Evolutionary conservation across 2,329 filamentous ascomycete genomes (phyloP).

Genomic region (Aspergillus alliaceus): DNA sequence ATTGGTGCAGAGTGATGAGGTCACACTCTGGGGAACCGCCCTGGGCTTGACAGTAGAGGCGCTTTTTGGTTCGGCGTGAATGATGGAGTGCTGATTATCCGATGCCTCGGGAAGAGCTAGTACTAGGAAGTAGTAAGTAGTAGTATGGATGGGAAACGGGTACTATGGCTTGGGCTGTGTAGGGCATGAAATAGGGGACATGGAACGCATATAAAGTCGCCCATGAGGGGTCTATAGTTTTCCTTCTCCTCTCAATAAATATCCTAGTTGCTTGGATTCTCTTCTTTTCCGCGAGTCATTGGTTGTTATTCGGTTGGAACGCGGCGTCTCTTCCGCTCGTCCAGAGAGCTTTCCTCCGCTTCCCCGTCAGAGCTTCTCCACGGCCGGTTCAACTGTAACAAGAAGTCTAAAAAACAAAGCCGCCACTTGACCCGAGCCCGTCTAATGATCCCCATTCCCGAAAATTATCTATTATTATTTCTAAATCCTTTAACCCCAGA

Average conservation of each 20-base stretch:
- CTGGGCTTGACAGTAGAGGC: neutral
- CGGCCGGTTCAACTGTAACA: constrained; percentile 6
- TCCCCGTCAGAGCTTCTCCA: constrained; percentile 35
- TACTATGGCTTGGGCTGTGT: too few relatives aligned
- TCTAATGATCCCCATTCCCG: constrained; percentile 22
- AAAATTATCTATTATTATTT: constrained; percentile 14
- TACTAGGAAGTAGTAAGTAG: too few relatives aligned
- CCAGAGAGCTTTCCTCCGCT: constrained; percentile 34
- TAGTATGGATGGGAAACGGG: too few relatives aligned
- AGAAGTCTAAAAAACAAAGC: constrained; percentile 16
- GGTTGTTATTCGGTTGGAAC: neutral
- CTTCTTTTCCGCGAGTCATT: constrained; percentile 4
- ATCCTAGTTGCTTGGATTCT: neutral
- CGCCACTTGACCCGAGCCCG: constrained; percentile 24
- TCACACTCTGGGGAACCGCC: constrained; percentile 8
- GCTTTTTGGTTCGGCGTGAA: too few relatives aligned
- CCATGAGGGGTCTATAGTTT: neutral
- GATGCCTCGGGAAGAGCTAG: constrained; percentile 3
- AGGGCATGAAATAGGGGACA: neutral
- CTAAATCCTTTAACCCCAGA: constrained; percentile 9
- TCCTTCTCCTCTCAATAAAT: neutral
- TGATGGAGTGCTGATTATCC: too few relatives aligned
- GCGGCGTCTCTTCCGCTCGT: constrained; percentile 34
- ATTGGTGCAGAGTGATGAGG: constrained; percentile 10
- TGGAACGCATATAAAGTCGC: neutral